Conservation (phyloP, 2,329 filamentous ascomycete genomes). For the Sphaceloma murrayae region DNA sequence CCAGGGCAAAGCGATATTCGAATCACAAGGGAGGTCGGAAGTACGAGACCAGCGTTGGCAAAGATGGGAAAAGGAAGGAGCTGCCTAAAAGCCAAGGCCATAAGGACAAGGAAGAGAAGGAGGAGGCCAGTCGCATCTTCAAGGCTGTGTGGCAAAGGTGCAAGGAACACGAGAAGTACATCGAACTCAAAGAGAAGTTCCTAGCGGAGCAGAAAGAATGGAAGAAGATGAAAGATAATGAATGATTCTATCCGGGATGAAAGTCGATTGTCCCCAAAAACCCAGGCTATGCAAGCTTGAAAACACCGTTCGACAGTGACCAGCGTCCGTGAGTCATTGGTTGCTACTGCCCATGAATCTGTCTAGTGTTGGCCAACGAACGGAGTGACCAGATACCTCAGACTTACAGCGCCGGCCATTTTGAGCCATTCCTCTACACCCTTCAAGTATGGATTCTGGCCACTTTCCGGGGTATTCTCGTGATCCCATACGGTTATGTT, state of each 20-base stretch:
- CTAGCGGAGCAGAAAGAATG: conserved; percentile 39
- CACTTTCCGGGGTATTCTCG: conserved; percentile 53
- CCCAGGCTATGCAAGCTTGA: too few species aligned
- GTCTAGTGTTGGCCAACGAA: neutral
- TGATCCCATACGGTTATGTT: conserved; percentile 77
- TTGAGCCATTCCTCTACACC: conserved; percentile 72
- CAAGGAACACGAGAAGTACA: conserved; percentile 38
- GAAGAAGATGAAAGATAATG: conserved; percentile 24
- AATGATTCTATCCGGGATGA: neutral
- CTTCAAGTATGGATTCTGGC: conserved; percentile 60
- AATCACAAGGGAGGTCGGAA: conserved; percentile 43
- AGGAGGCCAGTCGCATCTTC: conserved; percentile 42
- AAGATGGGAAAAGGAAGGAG: conserved; percentile 42
- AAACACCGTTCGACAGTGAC: too few species aligned
- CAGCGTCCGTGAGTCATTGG: too few species aligned
- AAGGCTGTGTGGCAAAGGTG: conserved; percentile 41
- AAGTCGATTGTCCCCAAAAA: too few species aligned
- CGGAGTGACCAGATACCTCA: neutral
- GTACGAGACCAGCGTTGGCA: conserved; percentile 17
- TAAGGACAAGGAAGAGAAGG: conserved; percentile 42
- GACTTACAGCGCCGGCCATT: conserved; percentile 56
- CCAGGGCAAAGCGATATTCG: conserved; percentile 49
- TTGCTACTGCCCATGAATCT: conserved; percentile 1
- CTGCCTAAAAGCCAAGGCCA: conserved; percentile 39
- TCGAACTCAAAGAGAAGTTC: conserved; percentile 38